phyloP scores from a whole-genome alignment of 352 stramenopile genomes.

The Labyrinthula sp. region DNA sequence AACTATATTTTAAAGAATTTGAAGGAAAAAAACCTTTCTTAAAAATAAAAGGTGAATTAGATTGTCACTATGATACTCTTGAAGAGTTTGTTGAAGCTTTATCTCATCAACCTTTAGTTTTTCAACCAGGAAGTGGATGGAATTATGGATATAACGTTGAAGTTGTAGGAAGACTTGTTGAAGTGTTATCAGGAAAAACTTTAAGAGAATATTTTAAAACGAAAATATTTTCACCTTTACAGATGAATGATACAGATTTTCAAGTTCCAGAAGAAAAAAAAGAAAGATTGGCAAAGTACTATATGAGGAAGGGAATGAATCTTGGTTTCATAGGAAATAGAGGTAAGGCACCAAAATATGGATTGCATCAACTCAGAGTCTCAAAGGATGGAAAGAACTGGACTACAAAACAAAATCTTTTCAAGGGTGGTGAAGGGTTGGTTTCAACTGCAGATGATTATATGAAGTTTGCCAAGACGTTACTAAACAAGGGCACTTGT shows the following conservation, averaged over 20 bases:
- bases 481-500: slow-evolving; percentile 22
- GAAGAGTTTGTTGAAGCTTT: slow-evolving; percentile 10
- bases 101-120: slow-evolving; percentile 8
- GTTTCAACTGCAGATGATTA: slow-evolving; percentile 19
- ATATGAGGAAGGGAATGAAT: too few species aligned
- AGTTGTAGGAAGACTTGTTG: slow-evolving; percentile 5
- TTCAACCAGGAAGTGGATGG: slow-evolving; percentile 12
- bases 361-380: slow-evolving; percentile 17
- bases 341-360: too few species aligned
- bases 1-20: slow-evolving; percentile 9
- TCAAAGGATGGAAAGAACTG: slow-evolving; percentile 11
- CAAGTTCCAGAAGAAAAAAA: slow-evolving; percentile 10
- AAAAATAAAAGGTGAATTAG: slow-evolving; percentile 12
- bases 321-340: too few species aligned
- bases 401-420: not conserved
- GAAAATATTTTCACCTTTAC: slow-evolving; percentile 15
- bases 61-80: too few species aligned
- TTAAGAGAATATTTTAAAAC: slow-evolving; percentile 9
- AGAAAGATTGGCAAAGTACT: slow-evolving; percentile 3
- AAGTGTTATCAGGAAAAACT: slow-evolving; percentile 17
- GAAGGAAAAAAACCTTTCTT: not conserved
- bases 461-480: slow-evolving; percentile 15
- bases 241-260: slow-evolving; percentile 16
- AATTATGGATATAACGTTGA: slow-evolving; percentile 18
- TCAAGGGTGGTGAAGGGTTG: slow-evolving; percentile 2